Evolutionary conservation across 257 asterid species (phyloP).

Genomic region (Fraxinus anomala): DNA sequence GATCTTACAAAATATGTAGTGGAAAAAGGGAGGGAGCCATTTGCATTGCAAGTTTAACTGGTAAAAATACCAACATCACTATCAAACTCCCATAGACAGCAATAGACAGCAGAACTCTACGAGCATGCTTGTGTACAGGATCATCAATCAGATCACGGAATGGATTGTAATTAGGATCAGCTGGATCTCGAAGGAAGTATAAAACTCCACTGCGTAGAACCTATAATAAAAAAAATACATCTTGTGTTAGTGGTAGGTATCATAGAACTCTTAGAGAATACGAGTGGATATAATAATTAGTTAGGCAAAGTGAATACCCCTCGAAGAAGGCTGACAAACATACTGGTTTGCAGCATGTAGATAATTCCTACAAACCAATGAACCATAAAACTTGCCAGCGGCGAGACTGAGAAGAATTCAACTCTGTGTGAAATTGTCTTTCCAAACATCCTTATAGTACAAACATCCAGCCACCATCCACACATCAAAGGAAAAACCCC

Average conservation of each 20-base stretch:
- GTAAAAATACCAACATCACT: slow-evolving; percentile 94
- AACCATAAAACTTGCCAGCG: slow-evolving; percentile 91
- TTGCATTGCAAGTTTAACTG: slow-evolving; percentile 96
- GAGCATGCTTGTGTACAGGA: slow-evolving; percentile 99
- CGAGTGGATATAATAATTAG: not conserved
- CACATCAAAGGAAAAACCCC: slow-evolving; percentile 98
- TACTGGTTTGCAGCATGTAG: slow-evolving; percentile 96
- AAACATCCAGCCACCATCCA: slow-evolving; percentile 99
- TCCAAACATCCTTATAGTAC: slow-evolving; percentile 95
- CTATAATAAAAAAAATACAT: slow-evolving; percentile 39
- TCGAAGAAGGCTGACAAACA: slow-evolving; percentile 99
- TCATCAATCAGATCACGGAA: slow-evolving; percentile 97
- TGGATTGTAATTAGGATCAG: slow-evolving; percentile 98
- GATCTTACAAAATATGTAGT: slow-evolving; percentile 87
- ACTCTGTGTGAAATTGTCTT: slow-evolving; percentile 88
- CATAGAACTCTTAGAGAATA: not conserved
- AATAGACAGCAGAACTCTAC: slow-evolving; percentile 90
- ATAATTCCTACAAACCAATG: slow-evolving; percentile 98
- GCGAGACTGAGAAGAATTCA: slow-evolving; percentile 92
- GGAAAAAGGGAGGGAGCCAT: slow-evolving; percentile 92
- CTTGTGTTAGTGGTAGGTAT: slow-evolving; percentile 18
- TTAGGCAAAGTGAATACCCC: slow-evolving; percentile 59
- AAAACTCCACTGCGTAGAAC: slow-evolving; percentile 94
- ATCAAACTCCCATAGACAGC: slow-evolving; percentile 96
- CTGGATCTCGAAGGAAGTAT: slow-evolving; percentile 97